phyloP scores from a whole-genome alignment of 148 eudicot species.

The Agrostemma githago region DNA sequence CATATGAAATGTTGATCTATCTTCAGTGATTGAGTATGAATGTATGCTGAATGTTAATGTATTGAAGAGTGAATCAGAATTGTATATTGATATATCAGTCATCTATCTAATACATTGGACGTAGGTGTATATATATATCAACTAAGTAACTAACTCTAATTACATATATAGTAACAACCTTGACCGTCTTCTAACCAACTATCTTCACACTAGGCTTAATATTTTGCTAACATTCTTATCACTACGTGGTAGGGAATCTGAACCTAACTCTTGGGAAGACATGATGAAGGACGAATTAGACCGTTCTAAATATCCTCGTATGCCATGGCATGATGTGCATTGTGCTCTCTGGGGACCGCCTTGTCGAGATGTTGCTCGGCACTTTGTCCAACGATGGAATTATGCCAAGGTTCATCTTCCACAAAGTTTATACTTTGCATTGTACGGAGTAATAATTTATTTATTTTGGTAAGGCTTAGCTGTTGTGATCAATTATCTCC shows the following conservation, averaged over 20 bases:
- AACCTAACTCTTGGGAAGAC: slow-evolving; percentile 98
- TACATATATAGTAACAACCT: no score
- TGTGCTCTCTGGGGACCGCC: slow-evolving; percentile 99
- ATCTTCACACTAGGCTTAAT: neutral
- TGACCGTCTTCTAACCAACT: no score
- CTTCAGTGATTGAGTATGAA: no score
- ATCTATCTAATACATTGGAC: no score
- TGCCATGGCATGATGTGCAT: slow-evolving; percentile 99
- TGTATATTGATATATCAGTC: no score
- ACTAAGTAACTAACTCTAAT: no score
- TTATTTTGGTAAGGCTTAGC: slow-evolving; percentile 2
- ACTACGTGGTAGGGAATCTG: slow-evolving; percentile 63
- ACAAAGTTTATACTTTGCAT: neutral
- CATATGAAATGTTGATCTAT: no score
- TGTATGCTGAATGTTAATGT: no score
- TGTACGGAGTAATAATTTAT: neutral
- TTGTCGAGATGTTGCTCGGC: slow-evolving; percentile 96
- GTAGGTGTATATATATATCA: no score
- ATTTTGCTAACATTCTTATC: neutral
- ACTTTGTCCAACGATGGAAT: slow-evolving; percentile 97
- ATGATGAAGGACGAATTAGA: slow-evolving; percentile 93
- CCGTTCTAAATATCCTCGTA: slow-evolving; percentile 79
- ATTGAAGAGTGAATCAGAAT: no score
- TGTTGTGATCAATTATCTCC: slow-evolving; percentile 16
- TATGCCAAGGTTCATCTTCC: slow-evolving; percentile 71